phyloP scores from a whole-genome alignment of 2,329 filamentous ascomycete species.

The Aureobasidium sp. region DNA sequence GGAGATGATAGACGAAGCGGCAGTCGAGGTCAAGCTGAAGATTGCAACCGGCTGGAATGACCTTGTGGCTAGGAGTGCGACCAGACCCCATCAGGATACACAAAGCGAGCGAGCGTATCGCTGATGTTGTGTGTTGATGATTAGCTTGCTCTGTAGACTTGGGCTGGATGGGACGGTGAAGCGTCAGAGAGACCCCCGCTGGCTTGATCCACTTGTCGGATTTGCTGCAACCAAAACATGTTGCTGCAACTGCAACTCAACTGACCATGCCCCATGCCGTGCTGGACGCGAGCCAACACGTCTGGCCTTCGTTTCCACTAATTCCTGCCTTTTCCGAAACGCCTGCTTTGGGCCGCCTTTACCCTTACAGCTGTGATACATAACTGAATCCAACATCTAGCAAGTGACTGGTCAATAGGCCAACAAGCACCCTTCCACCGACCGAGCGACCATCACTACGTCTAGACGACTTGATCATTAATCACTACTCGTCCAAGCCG shows the following conservation, averaged over 20 bases:
- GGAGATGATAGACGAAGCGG: neutral
- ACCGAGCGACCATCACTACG: neutral
- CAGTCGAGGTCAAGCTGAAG: neutral
- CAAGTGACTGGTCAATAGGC: neutral
- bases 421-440: neutral
- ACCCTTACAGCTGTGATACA: conserved; percentile 8
- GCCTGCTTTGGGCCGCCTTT: neutral
- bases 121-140: neutral
- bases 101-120: neutral
- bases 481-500: neutral
- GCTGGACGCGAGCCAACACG: conserved; percentile 8
- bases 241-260: neutral
- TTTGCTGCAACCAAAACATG: conserved; percentile 9
- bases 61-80: neutral
- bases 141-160: neutral
- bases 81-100: neutral
- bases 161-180: conserved; percentile 6
- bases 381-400: neutral
- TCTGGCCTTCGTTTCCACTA: neutral
- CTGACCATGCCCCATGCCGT: conserved; percentile 9
- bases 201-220: neutral
- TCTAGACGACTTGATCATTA: neutral
- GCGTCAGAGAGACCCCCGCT: neutral
- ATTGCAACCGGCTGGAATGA: neutral
- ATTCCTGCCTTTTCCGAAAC: neutral